phyloP scores from a whole-genome alignment of 2,329 filamentous ascomycete species.

The Penicillium sumatraense region DNA sequence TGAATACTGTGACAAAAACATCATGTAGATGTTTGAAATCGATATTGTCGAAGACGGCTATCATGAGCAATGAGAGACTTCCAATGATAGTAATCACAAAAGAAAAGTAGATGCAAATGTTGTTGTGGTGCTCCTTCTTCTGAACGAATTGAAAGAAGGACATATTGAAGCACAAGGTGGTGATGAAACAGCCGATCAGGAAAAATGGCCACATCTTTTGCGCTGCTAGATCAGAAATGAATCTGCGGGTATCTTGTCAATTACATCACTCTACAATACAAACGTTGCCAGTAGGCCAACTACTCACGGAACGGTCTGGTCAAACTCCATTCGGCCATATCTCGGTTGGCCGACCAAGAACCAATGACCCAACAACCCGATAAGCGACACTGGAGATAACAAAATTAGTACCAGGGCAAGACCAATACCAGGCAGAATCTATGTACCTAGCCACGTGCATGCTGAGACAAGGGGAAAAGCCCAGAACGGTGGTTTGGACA shows the following conservation, averaged over 20 bases:
- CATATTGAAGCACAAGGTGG: conserved; percentile 20
- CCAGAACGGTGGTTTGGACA: conserved; percentile 17
- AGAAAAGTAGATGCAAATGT: conserved; percentile 17
- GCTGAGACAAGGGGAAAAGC: conserved; percentile 22
- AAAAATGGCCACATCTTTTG: conserved; percentile 22
- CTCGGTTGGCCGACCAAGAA: conserved; percentile 19
- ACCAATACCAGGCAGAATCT: not conserved
- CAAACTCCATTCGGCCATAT: conserved; percentile 24
- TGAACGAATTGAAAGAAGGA: conserved; percentile 24
- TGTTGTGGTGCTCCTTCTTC: conserved; percentile 20
- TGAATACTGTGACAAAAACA: conserved; percentile 22
- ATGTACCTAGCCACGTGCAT: conserved; percentile 23
- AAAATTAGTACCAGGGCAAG: not conserved
- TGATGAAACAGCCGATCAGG: conserved; percentile 21
- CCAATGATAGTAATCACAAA: conserved; percentile 22
- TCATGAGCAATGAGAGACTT: conserved; percentile 19
- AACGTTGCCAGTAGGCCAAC: not conserved
- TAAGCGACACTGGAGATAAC: conserved; percentile 19
- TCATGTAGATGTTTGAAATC: conserved; percentile 20
- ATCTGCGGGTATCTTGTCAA: conserved; percentile 6
- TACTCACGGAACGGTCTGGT: conserved; percentile 23
- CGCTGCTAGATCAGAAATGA: conserved; percentile 24
- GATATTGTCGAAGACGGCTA: conserved; percentile 23
- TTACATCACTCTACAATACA: not conserved
- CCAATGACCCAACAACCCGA: conserved; percentile 23